These are phyloP conservation scores for Blumeria hordei DNA, from an alignment of 2,329 filamentous ascomycete species.

Conservation along the genomic window DNA sequence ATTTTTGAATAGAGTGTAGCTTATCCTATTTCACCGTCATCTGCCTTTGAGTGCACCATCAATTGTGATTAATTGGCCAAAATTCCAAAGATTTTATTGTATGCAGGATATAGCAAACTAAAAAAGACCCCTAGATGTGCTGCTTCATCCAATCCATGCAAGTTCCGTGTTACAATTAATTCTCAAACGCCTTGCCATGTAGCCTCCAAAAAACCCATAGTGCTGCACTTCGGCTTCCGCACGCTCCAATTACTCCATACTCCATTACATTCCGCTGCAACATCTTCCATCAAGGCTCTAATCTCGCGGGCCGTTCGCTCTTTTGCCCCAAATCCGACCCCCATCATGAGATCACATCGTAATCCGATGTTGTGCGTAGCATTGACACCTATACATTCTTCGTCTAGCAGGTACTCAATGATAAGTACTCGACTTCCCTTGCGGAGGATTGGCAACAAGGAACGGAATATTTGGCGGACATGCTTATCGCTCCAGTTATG, in stretches of 20 bases:
- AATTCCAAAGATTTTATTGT: too few species aligned
- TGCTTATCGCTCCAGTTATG: slow-evolving; percentile 1
- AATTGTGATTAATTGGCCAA: too few species aligned
- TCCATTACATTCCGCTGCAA: not conserved
- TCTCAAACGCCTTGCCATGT: not conserved
- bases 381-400: not conserved
- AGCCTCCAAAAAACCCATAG: not conserved
- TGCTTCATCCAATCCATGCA: too few species aligned
- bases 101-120: too few species aligned
- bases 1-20: too few species aligned
- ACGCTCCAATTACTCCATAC: not conserved
- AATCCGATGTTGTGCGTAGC: not conserved
- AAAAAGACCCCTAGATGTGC: too few species aligned
- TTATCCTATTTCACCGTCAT: too few species aligned
- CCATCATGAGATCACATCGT: not conserved
- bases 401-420: not conserved
- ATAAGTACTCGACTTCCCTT: not conserved
- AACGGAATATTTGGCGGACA: not conserved
- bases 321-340: not conserved
- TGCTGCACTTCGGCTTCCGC: not conserved
- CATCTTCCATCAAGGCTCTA: not conserved
- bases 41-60: too few species aligned
- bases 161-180: too few species aligned
- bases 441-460: not conserved
- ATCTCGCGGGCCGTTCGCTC: not conserved